These are phyloP conservation scores for Trichoderma sp. DNA, from an alignment of 2,329 filamentous ascomycete genomes.

Conservation along the genomic window DNA sequence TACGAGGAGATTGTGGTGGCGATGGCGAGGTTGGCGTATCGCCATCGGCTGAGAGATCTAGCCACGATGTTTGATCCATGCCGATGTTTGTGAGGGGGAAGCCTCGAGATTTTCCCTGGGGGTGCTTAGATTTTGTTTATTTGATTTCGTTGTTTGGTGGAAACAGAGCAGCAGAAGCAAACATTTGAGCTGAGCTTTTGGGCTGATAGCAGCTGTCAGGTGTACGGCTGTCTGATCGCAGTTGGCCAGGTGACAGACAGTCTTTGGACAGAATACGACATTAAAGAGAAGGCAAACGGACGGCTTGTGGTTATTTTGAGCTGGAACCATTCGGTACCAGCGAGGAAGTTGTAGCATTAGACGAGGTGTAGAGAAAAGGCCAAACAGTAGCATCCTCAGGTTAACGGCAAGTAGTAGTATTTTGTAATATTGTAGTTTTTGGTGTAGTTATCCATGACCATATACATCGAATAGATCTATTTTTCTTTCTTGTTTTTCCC, in stretches of 20 bases:
- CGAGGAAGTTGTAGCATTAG: not conserved
- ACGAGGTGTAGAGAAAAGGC: not conserved
- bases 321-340: too few relatives aligned
- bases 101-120: not conserved
- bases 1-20: not conserved
- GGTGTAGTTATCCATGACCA: not conserved
- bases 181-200: not conserved
- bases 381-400: too few relatives aligned
- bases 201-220: not conserved
- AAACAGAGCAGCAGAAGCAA: not conserved
- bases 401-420: not conserved
- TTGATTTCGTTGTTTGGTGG: too few relatives aligned
- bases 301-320: not conserved
- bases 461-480: not conserved
- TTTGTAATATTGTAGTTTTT: not conserved
- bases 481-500: not conserved
- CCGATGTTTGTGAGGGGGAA: not conserved
- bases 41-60: not conserved
- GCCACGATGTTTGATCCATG: conserved; percentile 11
- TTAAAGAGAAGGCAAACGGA: not conserved
- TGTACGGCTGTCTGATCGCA: not conserved
- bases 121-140: too few relatives aligned
- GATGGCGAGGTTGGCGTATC: not conserved
- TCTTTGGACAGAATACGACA: not conserved
- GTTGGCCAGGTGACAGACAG: not conserved